These are phyloP conservation scores for Pythium dissotocum DNA, from an alignment of 352 stramenopile species.

Conservation along the genomic window DNA sequence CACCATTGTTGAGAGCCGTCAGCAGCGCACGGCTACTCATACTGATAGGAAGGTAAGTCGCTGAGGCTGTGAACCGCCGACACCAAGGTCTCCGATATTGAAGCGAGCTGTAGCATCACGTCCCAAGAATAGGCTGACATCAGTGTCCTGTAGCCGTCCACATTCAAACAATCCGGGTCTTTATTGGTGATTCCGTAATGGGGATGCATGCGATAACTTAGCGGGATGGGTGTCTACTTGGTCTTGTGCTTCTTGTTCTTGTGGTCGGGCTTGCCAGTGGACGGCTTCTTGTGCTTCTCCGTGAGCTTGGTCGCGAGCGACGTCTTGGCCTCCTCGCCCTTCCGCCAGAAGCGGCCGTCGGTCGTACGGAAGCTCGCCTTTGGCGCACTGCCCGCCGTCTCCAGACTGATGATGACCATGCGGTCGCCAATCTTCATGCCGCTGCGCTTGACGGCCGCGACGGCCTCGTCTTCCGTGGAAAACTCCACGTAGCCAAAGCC, in stretches of 20 bases:
- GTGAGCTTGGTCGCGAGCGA: conserved; percentile 81
- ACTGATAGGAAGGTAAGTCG: not conserved
- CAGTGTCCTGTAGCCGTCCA: not conserved
- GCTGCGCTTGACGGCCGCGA: conserved; percentile 68
- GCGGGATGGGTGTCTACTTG: conserved; percentile 25
- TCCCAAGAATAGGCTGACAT: not conserved
- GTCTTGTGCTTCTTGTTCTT: conserved; percentile 23
- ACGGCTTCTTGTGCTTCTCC: conserved; percentile 44
- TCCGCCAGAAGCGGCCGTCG: conserved; percentile 88
- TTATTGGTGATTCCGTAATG: not conserved
- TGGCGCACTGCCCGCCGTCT: conserved; percentile 81
- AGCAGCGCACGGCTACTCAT: conserved; percentile 7
- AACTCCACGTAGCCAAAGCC: conserved; percentile 96
- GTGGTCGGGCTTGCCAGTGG: not conserved
- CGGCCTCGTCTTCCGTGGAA: conserved; percentile 69
- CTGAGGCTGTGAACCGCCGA: not conserved
- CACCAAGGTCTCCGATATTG: conserved; percentile 1
- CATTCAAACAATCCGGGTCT: conserved; percentile 1
- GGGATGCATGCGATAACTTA: conserved; percentile 26
- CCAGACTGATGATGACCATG: conserved; percentile 92
- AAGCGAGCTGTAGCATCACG: not conserved
- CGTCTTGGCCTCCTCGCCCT: conserved; percentile 85
- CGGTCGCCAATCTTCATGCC: conserved; percentile 88
- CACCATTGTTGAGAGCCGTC: not conserved
- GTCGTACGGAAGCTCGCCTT: conserved; percentile 90